Evolutionary conservation across 139 green algal genomes (phyloP), one percentile per base, ranked within the genome.

Genomic region (Pleodorina starrii): DNA sequence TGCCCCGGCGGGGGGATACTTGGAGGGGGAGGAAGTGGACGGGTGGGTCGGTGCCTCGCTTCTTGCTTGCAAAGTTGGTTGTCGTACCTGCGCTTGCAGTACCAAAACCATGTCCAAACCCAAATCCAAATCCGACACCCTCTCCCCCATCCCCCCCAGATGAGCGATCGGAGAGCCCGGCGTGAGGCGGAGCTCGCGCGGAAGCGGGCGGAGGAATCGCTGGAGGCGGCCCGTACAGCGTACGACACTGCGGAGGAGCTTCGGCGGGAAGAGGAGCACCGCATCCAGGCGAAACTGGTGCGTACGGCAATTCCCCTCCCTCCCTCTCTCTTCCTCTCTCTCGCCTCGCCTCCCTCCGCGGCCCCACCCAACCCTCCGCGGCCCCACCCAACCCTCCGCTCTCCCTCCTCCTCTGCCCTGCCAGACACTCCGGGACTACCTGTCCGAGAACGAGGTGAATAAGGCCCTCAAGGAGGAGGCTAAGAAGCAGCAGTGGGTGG

Each of bases 211-310:
- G 90, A 93, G 51, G 90, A 93, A 35, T 40, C 82, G 23, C 44
- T 88, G 12, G 80, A 87, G 12, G 87, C 90, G 4, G 44, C 90
- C 2, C 80, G 87, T 38, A 90, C 89, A 19, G 87, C 90, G 23
- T 90, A 91, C 66, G 90, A 93, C 50, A 91, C 88, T 25, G 85
- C 85, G 42, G 54, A 74, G 27, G 90, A 93, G 90, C 88, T 93
- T 69, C 66, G 89, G 66, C 54, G 63, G 38, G 91, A 92, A 57
- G 91, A 91, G 77, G 79, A 23, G 43, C 17, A 38, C 44, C 54
- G 88, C 3, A 32, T 54, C 12, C 11, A 11, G 0, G 85, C 84
- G 1, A 92, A 92, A 44, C 25, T 69, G 50, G 84, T 89, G 51
- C 7, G 84, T 66, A n/a, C n/a, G n/a, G n/a, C n/a, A n/a, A n/a